Evolutionary conservation across 2,329 filamentous ascomycete genomes (phyloP).

Genomic region (Thelonectria discophora): DNA sequence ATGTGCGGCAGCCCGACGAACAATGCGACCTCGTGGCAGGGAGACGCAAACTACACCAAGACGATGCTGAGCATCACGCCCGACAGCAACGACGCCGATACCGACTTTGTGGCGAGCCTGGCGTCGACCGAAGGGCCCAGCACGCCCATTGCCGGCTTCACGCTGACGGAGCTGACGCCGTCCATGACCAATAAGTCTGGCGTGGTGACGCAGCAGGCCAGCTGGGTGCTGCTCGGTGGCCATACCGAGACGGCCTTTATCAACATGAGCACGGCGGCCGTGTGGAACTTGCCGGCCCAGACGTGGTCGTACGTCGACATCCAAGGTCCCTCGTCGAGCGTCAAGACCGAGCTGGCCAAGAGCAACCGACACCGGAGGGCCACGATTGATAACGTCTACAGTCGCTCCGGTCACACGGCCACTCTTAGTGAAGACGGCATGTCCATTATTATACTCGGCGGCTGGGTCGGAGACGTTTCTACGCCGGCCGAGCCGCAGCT

Average conservation of each 20-base stretch:
- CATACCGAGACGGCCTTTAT: constrained; percentile 86
- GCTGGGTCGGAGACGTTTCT: constrained; percentile 86
- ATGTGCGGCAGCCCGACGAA: constrained; percentile 75
- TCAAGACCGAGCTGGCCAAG: constrained; percentile 64
- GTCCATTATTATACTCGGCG: constrained; percentile 82
- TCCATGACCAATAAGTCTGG: constrained; percentile 75
- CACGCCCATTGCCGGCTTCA: constrained; percentile 86
- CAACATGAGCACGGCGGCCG: constrained; percentile 90
- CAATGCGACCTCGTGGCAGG: constrained; percentile 66
- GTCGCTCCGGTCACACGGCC: constrained; percentile 88
- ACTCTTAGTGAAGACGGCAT: constrained; percentile 81
- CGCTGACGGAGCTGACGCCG: constrained; percentile 76
- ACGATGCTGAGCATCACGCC: constrained; percentile 75
- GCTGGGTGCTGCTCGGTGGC: constrained; percentile 84
- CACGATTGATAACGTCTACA: constrained; percentile 65
- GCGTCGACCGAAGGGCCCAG: constrained; percentile 66
- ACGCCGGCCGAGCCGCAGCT: constrained; percentile 85
- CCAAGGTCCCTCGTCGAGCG: constrained; percentile 49
- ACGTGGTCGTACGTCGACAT: constrained; percentile 84
- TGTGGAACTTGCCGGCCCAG: constrained; percentile 87
- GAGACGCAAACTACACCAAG: constrained; percentile 79
- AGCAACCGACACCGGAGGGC: constrained; percentile 21
- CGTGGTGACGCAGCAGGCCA: constrained; percentile 74
- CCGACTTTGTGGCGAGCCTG: constrained; percentile 49
- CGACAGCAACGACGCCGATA: constrained; percentile 39